Base-by-base conservation (phyloP, 345 rosid species). In the Aethionema arabicum region DNA sequence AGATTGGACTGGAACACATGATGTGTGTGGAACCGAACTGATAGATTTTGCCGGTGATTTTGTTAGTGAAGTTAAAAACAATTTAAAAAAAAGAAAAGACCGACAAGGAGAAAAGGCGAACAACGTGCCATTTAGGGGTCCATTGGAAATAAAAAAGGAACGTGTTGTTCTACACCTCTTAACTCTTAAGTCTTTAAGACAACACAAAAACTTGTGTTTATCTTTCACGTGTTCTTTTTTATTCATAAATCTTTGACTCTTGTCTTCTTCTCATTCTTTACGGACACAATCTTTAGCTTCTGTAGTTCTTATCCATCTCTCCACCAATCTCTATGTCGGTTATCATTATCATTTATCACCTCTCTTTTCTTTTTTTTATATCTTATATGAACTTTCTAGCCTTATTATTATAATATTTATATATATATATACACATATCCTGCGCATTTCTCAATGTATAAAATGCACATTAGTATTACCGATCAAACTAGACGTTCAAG, bases 101-200 rank as follows among this genome's bases (percentile, higher is more conserved):
- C 33, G 21, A 52, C 40, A 59, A 13, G 21, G 8, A 48, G 52
- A 33, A 31, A 71, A 71, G 57, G 32, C 55, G 36, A 71, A 71
- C 70, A 59, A 51, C 66, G 51, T 71, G 66, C 66, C 61, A 66
- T 58, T 65, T 58, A 3, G 50, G 61, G 75, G 59, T 70, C 69
- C 64, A 49, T 35, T 5, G 4, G 27, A 52, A 50, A 63, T 32
- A 35, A 64, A 64, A 63, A 32, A 56, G 21, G 46, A 63, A 48
- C 69, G 65, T 63, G 74, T 70, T 63, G 74, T 70, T 70, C 47
- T 42, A 59, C 49, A 64, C 33, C 58, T 56, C 27, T 21, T 2
- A 21, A 21, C 58, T 56, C 27, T 21, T 2, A 21, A 21, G 27
- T 21, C 27, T 21, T 21, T 21, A 21, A 21, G 27, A 56, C 59